These are phyloP conservation scores for Waltergamsia citrina DNA, from an alignment of 2,329 filamentous ascomycete genomes.

Conservation along the genomic window DNA sequence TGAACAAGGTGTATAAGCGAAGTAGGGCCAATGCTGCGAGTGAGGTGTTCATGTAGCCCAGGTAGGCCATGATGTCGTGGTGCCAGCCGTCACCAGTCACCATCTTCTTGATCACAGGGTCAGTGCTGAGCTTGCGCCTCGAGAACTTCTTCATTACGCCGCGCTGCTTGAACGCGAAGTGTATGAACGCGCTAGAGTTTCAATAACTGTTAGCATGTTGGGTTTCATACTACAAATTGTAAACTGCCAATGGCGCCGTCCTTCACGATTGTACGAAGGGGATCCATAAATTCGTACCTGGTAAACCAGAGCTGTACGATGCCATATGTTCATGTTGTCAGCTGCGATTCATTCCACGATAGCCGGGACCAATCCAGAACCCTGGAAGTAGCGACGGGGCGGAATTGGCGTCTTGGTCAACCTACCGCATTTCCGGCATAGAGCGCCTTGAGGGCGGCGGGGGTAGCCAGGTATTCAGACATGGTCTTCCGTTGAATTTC, in stretches of 20 bases:
- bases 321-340: too few species aligned
- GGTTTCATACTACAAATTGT: not conserved
- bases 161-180: conserved; percentile 10
- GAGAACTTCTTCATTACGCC: conserved; percentile 10
- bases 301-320: too few species aligned
- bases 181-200: conserved; percentile 9
- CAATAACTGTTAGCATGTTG: not conserved
- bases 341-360: too few species aligned
- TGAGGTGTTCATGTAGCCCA: conserved; percentile 13
- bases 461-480: too few species aligned
- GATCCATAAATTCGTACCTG: too few species aligned
- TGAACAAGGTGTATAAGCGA: conserved; percentile 8
- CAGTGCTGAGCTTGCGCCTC: conserved; percentile 5
- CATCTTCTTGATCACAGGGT: conserved; percentile 5
- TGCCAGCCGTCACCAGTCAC: conserved; percentile 12
- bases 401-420: too few species aligned
- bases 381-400: too few species aligned
- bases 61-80: conserved; percentile 14
- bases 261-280: too few species aligned
- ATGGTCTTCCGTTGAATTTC: not conserved
- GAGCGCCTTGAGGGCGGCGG: conserved; percentile 6
- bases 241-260: too few species aligned
- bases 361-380: too few species aligned
- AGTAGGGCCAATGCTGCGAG: conserved; percentile 10
- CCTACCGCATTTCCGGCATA: conserved; percentile 12